Percentiles rank a stretch among this genome's conserved stretches.
These are phyloP conservation scores for Murraya paniculata DNA, from an alignment of 345 rosid genomes.

Conservation along the genomic window DNA sequence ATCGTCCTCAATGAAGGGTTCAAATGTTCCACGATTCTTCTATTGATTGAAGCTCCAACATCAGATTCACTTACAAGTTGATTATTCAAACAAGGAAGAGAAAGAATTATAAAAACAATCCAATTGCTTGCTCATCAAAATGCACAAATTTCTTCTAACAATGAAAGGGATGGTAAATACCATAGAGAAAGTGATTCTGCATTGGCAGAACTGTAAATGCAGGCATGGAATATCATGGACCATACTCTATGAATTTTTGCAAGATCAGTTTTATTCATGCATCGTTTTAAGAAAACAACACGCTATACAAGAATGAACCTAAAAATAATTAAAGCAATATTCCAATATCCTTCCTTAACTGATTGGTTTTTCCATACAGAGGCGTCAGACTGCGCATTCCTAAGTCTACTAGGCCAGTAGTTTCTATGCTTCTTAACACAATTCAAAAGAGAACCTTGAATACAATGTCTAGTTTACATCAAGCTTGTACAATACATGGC, in stretches of 20 bases:
- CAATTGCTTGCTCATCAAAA: background rate
- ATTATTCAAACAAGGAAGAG: background rate
- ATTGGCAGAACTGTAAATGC: background rate
- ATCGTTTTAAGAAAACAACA: background rate
- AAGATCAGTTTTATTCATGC: background rate
- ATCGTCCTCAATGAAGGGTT: constrained; percentile 93
- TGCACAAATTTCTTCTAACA: background rate
- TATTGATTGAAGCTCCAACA: constrained; percentile 30
- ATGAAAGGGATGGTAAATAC: background rate
- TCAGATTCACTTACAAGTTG: constrained; percentile 19
- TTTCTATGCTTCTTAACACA: background rate
- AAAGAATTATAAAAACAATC: background rate
- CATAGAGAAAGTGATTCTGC: constrained; percentile 4
- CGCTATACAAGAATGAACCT: background rate
- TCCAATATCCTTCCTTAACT: background rate
- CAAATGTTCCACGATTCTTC: constrained; percentile 73
- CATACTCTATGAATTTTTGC: background rate
- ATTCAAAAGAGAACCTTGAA: background rate
- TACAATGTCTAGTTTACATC: background rate
- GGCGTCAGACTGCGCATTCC: background rate
- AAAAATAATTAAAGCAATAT: background rate
- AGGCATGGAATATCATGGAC: background rate
- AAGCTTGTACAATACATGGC: background rate
- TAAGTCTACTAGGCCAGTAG: background rate
- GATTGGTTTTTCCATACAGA: background rate